These are phyloP conservation scores for Coleophoma eucalyptorum DNA, from an alignment of 2,329 filamentous ascomycete genomes.

Conservation along the genomic window DNA sequence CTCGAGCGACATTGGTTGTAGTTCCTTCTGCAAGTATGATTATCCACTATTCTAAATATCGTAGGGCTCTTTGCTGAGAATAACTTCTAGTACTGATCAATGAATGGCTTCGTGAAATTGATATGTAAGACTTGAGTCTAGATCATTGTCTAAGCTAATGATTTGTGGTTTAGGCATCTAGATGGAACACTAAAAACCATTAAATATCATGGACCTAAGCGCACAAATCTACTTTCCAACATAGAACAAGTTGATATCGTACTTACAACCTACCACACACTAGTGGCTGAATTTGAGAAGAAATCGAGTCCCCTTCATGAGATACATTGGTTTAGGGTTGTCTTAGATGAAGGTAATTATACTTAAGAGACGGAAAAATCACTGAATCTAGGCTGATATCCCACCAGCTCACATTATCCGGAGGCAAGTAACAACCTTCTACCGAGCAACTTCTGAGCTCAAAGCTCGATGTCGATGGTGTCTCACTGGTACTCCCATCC, in stretches of 20 bases:
- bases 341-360: conserved; percentile 39
- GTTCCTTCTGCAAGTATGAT: conserved; percentile 38
- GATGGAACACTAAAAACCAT: background rate
- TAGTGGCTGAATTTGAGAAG: background rate
- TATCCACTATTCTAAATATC: background rate
- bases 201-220: background rate
- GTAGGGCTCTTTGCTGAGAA: background rate
- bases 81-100: background rate
- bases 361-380: background rate
- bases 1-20: conserved; percentile 39
- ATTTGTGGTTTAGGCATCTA: no score
- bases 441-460: conserved; percentile 37
- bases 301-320: conserved; percentile 23
- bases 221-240: background rate
- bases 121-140: no score
- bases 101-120: background rate
- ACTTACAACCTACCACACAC: background rate
- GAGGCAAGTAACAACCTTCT: conserved; percentile 38
- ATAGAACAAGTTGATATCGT: background rate
- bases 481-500: conserved; percentile 22
- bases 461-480: conserved; percentile 35
- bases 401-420: conserved; percentile 50
- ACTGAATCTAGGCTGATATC: background rate
- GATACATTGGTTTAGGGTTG: conserved; percentile 37
- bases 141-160: no score